phyloP scores from a whole-genome alignment of 1,284 basidiomycete species.

The Thelephora terrestris region DNA sequence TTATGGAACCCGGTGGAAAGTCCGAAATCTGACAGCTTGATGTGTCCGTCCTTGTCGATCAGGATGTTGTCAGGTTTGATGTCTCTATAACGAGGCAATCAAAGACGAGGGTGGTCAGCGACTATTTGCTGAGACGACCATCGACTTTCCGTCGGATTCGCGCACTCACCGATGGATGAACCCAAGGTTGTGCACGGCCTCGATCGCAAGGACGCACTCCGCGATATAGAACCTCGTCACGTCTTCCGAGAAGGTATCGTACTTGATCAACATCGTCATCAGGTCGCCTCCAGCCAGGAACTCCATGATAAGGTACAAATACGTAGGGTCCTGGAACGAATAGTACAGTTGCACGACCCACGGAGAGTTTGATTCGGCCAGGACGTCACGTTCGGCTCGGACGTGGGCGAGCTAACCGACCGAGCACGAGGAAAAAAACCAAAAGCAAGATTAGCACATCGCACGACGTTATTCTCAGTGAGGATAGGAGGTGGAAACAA shows the following conservation, averaged over 20 bases:
- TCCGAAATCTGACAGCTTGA: conserved; percentile 98
- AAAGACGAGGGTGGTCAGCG: background rate
- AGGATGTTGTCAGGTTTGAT: conserved; percentile 99
- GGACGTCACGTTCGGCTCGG: conserved; percentile 94
- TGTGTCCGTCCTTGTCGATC: conserved; percentile 93
- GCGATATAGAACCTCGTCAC: conserved; percentile 99
- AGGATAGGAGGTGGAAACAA: background rate
- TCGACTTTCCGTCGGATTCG: no score
- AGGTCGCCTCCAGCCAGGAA: conserved; percentile 96
- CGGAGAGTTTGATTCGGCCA: conserved; percentile 94
- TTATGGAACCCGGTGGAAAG: conserved; percentile 98
- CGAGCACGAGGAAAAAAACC: conserved; percentile 8
- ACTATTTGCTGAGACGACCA: background rate
- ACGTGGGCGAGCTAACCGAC: conserved; percentile 81
- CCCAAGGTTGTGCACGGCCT: conserved; percentile 97
- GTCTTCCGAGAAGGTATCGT: conserved; percentile 98
- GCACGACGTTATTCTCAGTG: conserved; percentile 1
- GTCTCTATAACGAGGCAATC: conserved; percentile 46
- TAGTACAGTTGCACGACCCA: conserved; percentile 99
- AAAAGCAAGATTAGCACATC: conserved; percentile 3
- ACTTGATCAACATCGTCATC: conserved; percentile 99
- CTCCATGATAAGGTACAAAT: conserved; percentile 98
- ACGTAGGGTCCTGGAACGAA: conserved; percentile 95
- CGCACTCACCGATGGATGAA: conserved; percentile 86
- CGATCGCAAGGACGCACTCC: conserved; percentile 95